These are phyloP conservation scores for Lactifluus echinatus DNA, from an alignment of 768 basidiomycete genomes.

Conservation along the genomic window DNA sequence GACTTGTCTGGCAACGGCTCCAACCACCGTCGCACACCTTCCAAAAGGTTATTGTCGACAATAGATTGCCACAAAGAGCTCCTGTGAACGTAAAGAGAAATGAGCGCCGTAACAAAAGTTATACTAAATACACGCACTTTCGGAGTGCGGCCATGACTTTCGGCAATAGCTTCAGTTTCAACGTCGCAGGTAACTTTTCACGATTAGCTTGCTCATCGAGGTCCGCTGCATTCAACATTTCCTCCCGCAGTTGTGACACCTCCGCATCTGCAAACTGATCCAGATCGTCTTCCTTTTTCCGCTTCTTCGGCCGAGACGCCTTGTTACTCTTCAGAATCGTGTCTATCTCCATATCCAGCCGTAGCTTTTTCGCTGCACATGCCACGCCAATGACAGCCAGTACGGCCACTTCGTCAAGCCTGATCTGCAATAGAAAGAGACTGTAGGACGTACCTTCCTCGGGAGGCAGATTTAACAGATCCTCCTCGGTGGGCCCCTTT, in stretches of 20 bases:
- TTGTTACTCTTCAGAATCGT: constrained; percentile 81
- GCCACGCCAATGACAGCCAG: neutral
- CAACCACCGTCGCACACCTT: constrained; percentile 83
- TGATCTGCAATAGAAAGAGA: too few relatives aligned
- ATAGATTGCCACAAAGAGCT: constrained; percentile 84
- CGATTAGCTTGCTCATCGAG: constrained; percentile 75
- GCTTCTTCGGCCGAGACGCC: constrained; percentile 48
- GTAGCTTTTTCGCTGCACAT: constrained; percentile 58
- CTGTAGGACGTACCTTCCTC: constrained; percentile 53
- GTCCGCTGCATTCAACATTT: constrained; percentile 81
- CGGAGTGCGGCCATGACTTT: constrained; percentile 88
- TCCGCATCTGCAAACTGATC: constrained; percentile 88
- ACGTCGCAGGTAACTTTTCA: constrained; percentile 71
- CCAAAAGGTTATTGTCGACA: constrained; percentile 89
- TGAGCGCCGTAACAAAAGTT: neutral
- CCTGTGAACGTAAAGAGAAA: constrained; percentile 32
- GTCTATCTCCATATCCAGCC: constrained; percentile 78
- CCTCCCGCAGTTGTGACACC: constrained; percentile 78
- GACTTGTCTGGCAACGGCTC: constrained; percentile 92
- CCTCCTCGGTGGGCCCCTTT: constrained; percentile 44
- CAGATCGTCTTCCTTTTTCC: constrained; percentile 78
- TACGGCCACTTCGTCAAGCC: neutral
- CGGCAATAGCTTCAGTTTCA: constrained; percentile 78
- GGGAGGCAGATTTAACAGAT: constrained; percentile 60
- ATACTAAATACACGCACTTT: constrained; percentile 53